Conservation (phyloP, 352 stramenopile genomes). For the Thraustotheca clavata region DNA sequence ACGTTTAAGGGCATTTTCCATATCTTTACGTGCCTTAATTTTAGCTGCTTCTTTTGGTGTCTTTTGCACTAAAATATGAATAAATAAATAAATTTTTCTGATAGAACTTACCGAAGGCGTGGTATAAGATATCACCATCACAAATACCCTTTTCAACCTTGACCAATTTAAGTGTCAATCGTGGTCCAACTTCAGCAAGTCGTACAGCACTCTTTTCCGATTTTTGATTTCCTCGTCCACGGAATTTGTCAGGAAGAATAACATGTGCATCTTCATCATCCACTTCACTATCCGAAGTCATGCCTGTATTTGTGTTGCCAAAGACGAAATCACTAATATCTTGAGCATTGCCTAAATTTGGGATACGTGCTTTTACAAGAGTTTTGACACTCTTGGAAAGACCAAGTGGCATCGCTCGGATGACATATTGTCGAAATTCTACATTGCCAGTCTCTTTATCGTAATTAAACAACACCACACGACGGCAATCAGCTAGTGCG, state of each 20-base stretch:
- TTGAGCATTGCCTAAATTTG: constrained; percentile 90
- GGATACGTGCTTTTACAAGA: constrained; percentile 90
- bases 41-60: constrained; percentile 72
- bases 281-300: constrained; percentile 91
- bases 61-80: constrained; percentile 46
- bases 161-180: constrained; percentile 90
- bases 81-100: neutral
- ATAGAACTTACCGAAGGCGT: constrained; percentile 71
- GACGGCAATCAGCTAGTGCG: constrained; percentile 90
- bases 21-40: constrained; percentile 71
- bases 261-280: constrained; percentile 92
- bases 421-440: constrained; percentile 97
- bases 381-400: constrained; percentile 88
- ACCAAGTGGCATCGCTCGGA: constrained; percentile 91
- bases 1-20: constrained; percentile 59
- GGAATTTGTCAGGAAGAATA: constrained; percentile 89
- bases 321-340: constrained; percentile 97
- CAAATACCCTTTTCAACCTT: constrained; percentile 96
- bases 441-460: constrained; percentile 88
- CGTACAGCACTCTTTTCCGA: constrained; percentile 90
- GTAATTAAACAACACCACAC: constrained; percentile 97
- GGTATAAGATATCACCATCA: constrained; percentile 96
- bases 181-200: constrained; percentile 93
- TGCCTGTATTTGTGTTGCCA: constrained; percentile 54
- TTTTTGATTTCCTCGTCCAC: constrained; percentile 88